A percentile compares a stretch with the other conserved stretches of the same genome.
These are phyloP conservation scores for Leccinum broughii DNA, from an alignment of 768 basidiomycete genomes.

Conservation along the genomic window DNA sequence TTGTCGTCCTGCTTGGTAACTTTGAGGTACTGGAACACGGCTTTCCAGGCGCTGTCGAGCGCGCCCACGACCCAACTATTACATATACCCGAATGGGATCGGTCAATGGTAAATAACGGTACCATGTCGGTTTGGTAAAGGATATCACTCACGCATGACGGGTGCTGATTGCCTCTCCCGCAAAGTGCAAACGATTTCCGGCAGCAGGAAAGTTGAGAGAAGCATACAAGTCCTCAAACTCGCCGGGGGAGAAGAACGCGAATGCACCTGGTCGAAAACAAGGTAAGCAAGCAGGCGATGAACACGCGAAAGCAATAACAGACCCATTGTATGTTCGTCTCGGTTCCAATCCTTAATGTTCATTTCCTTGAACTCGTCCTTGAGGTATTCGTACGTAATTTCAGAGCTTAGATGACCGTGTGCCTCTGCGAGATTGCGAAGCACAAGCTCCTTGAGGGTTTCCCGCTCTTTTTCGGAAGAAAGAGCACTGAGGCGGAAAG, in stretches of 20 bases:
- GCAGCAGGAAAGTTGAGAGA: slow-evolving; percentile 34
- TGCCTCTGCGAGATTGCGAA: slow-evolving; percentile 24
- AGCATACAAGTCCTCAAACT: slow-evolving; percentile 36
- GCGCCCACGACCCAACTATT: slow-evolving; percentile 41
- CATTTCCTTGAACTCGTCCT: slow-evolving; percentile 21
- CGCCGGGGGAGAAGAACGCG: slow-evolving; percentile 42
- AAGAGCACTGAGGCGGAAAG: slow-evolving; percentile 38
- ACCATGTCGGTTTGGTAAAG: slow-evolving; percentile 19
- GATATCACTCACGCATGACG: slow-evolving; percentile 15
- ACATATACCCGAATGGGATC: neutral
- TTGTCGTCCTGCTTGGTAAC: slow-evolving; percentile 11
- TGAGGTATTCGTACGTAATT: slow-evolving; percentile 23
- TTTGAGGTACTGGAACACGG: slow-evolving; percentile 31
- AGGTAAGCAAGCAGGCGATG: neutral
- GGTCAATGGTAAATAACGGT: neutral
- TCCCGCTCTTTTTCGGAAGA: slow-evolving; percentile 12
- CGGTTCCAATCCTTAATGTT: slow-evolving; percentile 37
- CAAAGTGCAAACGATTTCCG: slow-evolving; percentile 15
- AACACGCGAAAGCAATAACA: neutral
- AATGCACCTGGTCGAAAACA: slow-evolving; percentile 35
- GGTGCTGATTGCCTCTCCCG: slow-evolving; percentile 17
- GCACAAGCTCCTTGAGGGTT: slow-evolving; percentile 29
- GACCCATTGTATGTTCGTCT: slow-evolving; percentile 37
- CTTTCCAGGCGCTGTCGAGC: slow-evolving; percentile 39
- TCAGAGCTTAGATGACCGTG: slow-evolving; percentile 13